Evolutionary conservation across 805 yeast species (phyloP).

Genomic region (Wickerhamiella lipophila): DNA sequence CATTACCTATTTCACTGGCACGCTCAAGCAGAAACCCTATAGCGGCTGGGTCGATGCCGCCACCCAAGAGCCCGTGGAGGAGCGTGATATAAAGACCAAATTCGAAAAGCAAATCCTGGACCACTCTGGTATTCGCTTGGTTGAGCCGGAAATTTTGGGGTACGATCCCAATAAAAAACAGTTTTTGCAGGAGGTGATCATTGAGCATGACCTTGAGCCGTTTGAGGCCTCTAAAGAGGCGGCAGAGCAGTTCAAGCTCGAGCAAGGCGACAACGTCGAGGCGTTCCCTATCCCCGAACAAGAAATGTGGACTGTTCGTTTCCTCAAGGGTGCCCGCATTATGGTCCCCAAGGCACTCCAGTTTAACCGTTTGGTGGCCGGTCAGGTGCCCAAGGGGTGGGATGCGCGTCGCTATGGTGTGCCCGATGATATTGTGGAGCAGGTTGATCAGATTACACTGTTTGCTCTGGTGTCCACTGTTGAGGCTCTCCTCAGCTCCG

Average conservation of each 20-base stretch:
- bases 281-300: slow-evolving; percentile 75
- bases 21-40: slow-evolving; percentile 70
- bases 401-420: slow-evolving; percentile 90
- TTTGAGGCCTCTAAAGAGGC: slow-evolving; percentile 92
- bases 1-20: slow-evolving; percentile 89
- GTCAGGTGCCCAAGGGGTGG: slow-evolving; percentile 99
- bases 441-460: slow-evolving; percentile 93
- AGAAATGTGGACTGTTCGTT: slow-evolving; percentile 83
- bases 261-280: slow-evolving; percentile 91
- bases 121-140: slow-evolving; percentile 92
- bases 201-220: slow-evolving; percentile 92
- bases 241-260: slow-evolving; percentile 84
- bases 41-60: slow-evolving; percentile 97
- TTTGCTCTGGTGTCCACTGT: slow-evolving; percentile 87
- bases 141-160: slow-evolving; percentile 94
- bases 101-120: slow-evolving; percentile 81
- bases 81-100: slow-evolving; percentile 80
- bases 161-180: slow-evolving; percentile 92
- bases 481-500: slow-evolving; percentile 86
- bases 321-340: slow-evolving; percentile 86
- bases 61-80: slow-evolving; percentile 86
- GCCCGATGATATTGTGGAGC: slow-evolving; percentile 79
- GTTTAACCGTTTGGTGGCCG: slow-evolving; percentile 50
- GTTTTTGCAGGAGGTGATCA: slow-evolving; percentile 86
- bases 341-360: slow-evolving; percentile 78